Base-by-base conservation (phyloP, 306 rosid species). In the Phaseolus lunatus region DNA sequence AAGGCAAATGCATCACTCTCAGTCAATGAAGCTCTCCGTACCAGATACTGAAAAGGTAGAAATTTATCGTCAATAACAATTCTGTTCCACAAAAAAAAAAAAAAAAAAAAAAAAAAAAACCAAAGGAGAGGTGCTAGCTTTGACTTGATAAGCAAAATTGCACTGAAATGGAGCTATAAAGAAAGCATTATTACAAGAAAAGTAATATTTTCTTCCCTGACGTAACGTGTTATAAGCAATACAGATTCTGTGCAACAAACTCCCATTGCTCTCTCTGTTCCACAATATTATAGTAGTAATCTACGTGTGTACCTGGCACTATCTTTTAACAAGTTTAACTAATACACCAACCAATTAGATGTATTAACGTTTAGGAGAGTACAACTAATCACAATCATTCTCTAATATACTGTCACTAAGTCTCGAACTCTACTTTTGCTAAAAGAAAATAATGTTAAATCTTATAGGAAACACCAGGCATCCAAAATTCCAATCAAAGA, bases 1-100 rank as follows among this genome's bases (percentile, higher is more conserved):
- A 92, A 86, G 76, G 92, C 82, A 77, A 92, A 92, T 57, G 96
- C 93, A 76, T 87, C 93, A 49, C 70, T 68, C 52, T 88, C 97
- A 24, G 90, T 87, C 76, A 87, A 77, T 26, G 87, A 87, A 78
- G 92, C 90, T 86, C 86, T 86, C 39, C 87, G 83, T 48, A 92
- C 50, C 49, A 88, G 85, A 83, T 62, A 83, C 97, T 92, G 88
- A 73, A 88, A 89, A 80, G 65, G 57, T 77, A 70, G 47, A 81
- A 82, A 45, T 13, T 52, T 66, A 44, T 48, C 57, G 52, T 86
- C 31, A 86, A 64, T 73, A 37, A 68, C 44, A 31, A 67, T 74
- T 73, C 3, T 35, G 47, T 47, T 64, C 57, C 73, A 63, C 54
- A 10, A 73, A 2, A 64, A 6, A 64, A n/a, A 65, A 65, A 37